Evolutionary conservation across 441 rosid genomes (phyloP), one percentile per base, ranked within the genome.

Genomic region (Populus hybrid): DNA sequence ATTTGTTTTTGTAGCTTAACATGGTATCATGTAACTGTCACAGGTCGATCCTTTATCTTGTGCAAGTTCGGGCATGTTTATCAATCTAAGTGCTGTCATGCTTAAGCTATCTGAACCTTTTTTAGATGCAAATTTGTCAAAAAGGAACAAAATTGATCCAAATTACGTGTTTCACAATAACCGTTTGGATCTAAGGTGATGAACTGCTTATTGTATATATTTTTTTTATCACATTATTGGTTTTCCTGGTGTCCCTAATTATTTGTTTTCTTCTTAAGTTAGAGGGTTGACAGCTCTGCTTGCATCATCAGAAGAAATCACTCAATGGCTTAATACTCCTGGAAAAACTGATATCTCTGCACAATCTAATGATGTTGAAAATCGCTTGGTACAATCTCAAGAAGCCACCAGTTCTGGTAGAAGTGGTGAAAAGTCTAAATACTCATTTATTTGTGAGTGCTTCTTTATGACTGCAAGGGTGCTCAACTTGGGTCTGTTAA

Each of bases 21-120:
- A 31, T 40, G 71, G 64, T 29, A 65, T 82, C 71, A 23, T 86
- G 28, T 79, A 75, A 78, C 33, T 82, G 69, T 86, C 61, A 64
- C 88, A 96, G 99, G 98, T 94, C 82, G 99, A 96, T 84, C 94
- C 90, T 73, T 76, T 94, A 71, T 91, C 94, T 74, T 92, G 98
- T 88, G 98, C 99, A 23, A 93, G 98, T 84, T 92, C 98, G 20
- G 99, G 99, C 84, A 96, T 94, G 99, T 96, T 94, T 88, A 92
- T 92, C 74, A 94, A 92, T 82, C 98, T 94, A 81, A 89, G 98
- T 45, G 98, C 97, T 70, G 96, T 94, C 64, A 93, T 94, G 98
- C 98, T 96, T 74, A 91, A 83, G 23, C 93, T 92, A 53, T 92
- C 97, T 35, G 98, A 97, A 75, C 99, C 98, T 26, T 97, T 97